A percentile compares a stretch with the other conserved stretches of the same genome.
Conservation (phyloP, 2,329 filamentous ascomycete species). For the Fusarium piperis region DNA sequence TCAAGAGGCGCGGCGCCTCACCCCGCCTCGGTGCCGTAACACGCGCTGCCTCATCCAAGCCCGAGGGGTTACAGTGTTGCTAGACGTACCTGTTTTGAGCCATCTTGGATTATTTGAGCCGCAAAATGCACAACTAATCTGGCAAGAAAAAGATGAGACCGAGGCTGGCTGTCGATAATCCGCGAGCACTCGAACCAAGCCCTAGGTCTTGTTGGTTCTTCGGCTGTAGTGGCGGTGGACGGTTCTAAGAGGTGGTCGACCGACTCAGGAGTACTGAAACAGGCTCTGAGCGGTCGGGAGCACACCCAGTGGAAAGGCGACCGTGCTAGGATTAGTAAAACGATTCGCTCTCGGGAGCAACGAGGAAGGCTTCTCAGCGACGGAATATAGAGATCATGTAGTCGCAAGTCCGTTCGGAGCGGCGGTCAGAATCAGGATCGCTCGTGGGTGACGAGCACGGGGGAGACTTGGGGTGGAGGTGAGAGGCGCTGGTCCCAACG, state of each 20-base stretch:
- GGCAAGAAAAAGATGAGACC: conserved; percentile 9
- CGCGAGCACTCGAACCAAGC: conserved; percentile 4
- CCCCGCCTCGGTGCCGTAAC: conserved; percentile 25
- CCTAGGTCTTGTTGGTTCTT: conserved; percentile 18
- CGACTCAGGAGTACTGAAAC: conserved; percentile 30
- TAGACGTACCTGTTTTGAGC: conserved; percentile 48
- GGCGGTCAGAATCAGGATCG: conserved; percentile 35
- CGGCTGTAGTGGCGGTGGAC: conserved; percentile 21
- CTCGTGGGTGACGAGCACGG: conserved; percentile 34
- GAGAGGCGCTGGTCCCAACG: conserved; percentile 25
- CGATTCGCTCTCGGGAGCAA: conserved; percentile 29
- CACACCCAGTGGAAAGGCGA: conserved; percentile 6
- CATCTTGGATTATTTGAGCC: conserved; percentile 40
- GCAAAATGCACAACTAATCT: conserved; percentile 15
- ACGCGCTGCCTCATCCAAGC: conserved; percentile 8
- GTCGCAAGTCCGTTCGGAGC: conserved; percentile 27
- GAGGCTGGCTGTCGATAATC: conserved; percentile 12
- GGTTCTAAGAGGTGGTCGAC: conserved; percentile 14
- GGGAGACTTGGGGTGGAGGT: conserved; percentile 32
- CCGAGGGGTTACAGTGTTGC: not conserved
- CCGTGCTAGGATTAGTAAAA: conserved; percentile 17
- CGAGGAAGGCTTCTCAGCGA: conserved; percentile 31
- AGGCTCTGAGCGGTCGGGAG: conserved; percentile 27
- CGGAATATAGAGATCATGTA: conserved; percentile 37
- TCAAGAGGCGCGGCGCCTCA: conserved; percentile 13